phyloP scores from a whole-genome alignment of 768 basidiomycete genomes.

The Calocybe indica region DNA sequence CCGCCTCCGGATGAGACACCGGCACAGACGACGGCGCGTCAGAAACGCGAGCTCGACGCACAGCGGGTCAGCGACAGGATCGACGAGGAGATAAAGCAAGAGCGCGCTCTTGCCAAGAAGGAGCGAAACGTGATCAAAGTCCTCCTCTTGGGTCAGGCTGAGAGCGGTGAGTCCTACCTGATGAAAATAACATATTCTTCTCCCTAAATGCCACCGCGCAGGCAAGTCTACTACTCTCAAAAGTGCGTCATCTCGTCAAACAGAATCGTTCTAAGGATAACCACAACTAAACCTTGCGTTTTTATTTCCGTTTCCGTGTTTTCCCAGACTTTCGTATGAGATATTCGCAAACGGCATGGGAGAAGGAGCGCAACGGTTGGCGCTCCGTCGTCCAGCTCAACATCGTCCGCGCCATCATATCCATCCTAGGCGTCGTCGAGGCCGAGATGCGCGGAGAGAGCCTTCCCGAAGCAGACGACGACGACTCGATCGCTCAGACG shows the following conservation, averaged over 20 bases:
- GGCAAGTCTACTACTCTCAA: slow-evolving; percentile 70
- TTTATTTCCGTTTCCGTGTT: too few relatives aligned
- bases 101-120: slow-evolving; percentile 36
- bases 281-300: neutral
- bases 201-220: slow-evolving; percentile 15
- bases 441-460: slow-evolving; percentile 41
- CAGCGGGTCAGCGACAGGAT: slow-evolving; percentile 48
- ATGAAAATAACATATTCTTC: slow-evolving; percentile 1
- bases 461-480: slow-evolving; percentile 28
- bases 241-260: slow-evolving; percentile 30
- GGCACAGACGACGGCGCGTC: slow-evolving; percentile 39
- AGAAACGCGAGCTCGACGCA: slow-evolving; percentile 41
- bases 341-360: slow-evolving; percentile 59
- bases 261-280: slow-evolving; percentile 1
- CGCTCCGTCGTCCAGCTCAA: slow-evolving; percentile 76
- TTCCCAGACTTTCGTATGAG: slow-evolving; percentile 65
- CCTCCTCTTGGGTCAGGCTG: slow-evolving; percentile 59
- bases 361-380: slow-evolving; percentile 67
- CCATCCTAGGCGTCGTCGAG: slow-evolving; percentile 57
- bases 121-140: slow-evolving; percentile 47
- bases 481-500: slow-evolving; percentile 15
- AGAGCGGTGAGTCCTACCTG: slow-evolving; percentile 44
- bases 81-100: slow-evolving; percentile 52
- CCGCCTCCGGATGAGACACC: slow-evolving; percentile 50
- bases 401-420: slow-evolving; percentile 64